A percentile compares a stretch with the other conserved stretches of the same genome.
phyloP scores from a whole-genome alignment of 345 rosid genomes.

The Bruguiera parviflora region DNA sequence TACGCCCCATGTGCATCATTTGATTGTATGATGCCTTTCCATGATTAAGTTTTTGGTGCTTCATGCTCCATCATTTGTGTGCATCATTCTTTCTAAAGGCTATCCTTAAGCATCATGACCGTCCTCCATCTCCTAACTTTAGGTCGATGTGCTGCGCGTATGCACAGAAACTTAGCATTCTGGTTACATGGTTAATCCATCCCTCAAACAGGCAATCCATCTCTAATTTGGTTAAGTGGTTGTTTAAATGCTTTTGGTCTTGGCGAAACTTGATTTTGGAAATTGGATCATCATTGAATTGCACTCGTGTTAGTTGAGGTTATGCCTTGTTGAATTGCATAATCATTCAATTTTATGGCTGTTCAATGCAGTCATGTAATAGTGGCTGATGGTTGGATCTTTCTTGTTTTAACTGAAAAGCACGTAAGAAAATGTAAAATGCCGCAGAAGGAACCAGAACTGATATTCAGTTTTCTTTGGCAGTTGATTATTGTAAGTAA shows the following conservation, averaged over 20 bases:
- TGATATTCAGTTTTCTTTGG: too few species aligned
- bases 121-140: not conserved
- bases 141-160: not conserved
- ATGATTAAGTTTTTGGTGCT: constrained; percentile 17
- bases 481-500: too few species aligned
- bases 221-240: not conserved
- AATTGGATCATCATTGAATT: not conserved
- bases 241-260: not conserved
- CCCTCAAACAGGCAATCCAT: not conserved
- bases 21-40: constrained; percentile 24
- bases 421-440: too few species aligned
- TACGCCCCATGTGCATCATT: constrained; percentile 13
- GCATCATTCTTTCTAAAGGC: constrained; percentile 20
- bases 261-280: not conserved
- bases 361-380: too few species aligned
- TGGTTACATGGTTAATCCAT: not conserved
- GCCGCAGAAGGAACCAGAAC: too few species aligned
- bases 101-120: constrained; percentile 13
- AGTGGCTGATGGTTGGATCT: too few species aligned
- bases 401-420: too few species aligned
- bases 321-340: too few species aligned
- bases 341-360: too few species aligned
- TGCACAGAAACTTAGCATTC: not conserved
- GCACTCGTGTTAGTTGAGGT: not conserved
- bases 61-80: constrained; percentile 8